A percentile compares a stretch with the other conserved stretches of the same genome.
phyloP scores from a whole-genome alignment of 306 rosid genomes.

The Cucumis hystrix region DNA sequence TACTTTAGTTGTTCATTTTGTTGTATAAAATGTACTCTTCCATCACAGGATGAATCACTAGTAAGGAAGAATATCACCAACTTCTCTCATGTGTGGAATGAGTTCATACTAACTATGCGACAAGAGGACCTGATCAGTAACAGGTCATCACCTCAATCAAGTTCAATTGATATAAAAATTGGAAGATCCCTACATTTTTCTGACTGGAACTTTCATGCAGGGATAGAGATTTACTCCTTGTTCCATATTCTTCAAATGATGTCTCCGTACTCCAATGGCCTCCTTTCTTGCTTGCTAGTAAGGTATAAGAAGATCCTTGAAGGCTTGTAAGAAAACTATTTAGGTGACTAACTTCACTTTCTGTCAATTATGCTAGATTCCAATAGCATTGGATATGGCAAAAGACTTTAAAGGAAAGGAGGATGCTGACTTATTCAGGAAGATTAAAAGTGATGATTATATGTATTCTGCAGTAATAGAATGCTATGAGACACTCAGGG shows the following conservation, averaged over 20 bases:
- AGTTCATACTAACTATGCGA: slow-evolving; percentile 69
- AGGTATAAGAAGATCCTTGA: slow-evolving; percentile 30
- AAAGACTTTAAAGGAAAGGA: slow-evolving; percentile 71
- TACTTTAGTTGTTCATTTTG: not conserved
- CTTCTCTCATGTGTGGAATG: slow-evolving; percentile 90
- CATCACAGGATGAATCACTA: slow-evolving; percentile 37
- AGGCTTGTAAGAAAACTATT: not conserved
- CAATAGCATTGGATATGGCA: slow-evolving; percentile 96
- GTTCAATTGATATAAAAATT: not conserved
- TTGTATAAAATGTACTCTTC: slow-evolving; percentile 12
- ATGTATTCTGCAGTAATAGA: slow-evolving; percentile 85
- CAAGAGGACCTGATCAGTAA: slow-evolving; percentile 84
- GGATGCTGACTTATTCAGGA: slow-evolving; percentile 60
- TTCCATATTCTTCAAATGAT: slow-evolving; percentile 49
- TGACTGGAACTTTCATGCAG: slow-evolving; percentile 26
- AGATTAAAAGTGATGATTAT: slow-evolving; percentile 56
- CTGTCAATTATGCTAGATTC: slow-evolving; percentile 55
- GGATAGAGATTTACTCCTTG: slow-evolving; percentile 80
- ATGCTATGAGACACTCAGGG: slow-evolving; percentile 77
- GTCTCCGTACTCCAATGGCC: slow-evolving; percentile 92
- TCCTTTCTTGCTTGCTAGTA: slow-evolving; percentile 97
- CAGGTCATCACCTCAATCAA: slow-evolving; percentile 31
- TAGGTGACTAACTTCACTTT: not conserved
- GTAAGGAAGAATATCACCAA: slow-evolving; percentile 48
- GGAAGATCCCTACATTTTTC: not conserved